Conservation (phyloP, 352 stramenopile species). For the Halophytophthora polymorphica region DNA sequence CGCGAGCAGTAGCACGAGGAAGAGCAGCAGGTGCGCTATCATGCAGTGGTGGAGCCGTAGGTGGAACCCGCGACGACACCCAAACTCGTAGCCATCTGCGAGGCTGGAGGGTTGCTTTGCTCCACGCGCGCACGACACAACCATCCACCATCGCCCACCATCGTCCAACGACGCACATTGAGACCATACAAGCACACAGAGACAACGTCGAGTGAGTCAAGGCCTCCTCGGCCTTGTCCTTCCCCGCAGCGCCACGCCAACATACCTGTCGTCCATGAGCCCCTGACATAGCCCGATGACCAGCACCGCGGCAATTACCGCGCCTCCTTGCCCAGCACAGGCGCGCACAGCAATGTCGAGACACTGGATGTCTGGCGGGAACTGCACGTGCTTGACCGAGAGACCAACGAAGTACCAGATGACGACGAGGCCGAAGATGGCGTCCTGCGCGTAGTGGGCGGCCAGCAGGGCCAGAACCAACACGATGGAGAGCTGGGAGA, state of each 20-base stretch:
- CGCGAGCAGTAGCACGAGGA: slow-evolving; percentile 27
- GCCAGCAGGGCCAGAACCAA: slow-evolving; percentile 59
- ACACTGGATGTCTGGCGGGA: slow-evolving; percentile 39
- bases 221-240: neutral
- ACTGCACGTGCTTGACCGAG: slow-evolving; percentile 45
- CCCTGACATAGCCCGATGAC: slow-evolving; percentile 48
- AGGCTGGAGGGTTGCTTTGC: slow-evolving; percentile 37
- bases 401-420: slow-evolving; percentile 76
- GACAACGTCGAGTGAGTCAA: slow-evolving; percentile 12
- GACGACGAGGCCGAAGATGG: slow-evolving; percentile 51
- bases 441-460: slow-evolving; percentile 59
- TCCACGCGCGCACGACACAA: slow-evolving; percentile 28
- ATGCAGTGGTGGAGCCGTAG: slow-evolving; percentile 34
- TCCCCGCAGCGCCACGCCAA: neutral
- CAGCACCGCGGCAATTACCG: slow-evolving; percentile 53
- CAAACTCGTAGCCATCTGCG: slow-evolving; percentile 34
- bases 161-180: neutral
- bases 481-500: slow-evolving; percentile 57
- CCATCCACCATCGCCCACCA: too few relatives aligned
- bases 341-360: slow-evolving; percentile 58
- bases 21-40: slow-evolving; percentile 29
- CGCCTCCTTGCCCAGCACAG: slow-evolving; percentile 56
- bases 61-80: slow-evolving; percentile 29
- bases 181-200: slow-evolving; percentile 9
- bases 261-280: slow-evolving; percentile 64